Evolutionary conservation across 768 basidiomycete species (phyloP), one percentile per base, ranked within the genome.

Genomic region (Leccinum truebloodii): DNA sequence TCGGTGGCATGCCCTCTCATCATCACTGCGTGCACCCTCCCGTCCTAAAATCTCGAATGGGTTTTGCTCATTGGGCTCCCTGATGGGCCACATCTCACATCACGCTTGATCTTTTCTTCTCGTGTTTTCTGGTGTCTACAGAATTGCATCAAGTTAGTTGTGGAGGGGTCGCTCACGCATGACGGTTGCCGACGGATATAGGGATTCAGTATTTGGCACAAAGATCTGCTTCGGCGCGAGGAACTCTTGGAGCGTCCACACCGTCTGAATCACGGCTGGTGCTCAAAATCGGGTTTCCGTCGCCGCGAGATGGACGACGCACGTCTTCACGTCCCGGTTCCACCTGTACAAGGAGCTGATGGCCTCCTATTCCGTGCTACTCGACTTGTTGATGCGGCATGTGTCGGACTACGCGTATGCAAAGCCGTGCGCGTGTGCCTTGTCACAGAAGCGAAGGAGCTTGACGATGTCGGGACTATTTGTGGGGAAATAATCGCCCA

Each of bases 61-160:
- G 24, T 24, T 24, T 24, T 24, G 24, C 24, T 24, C 24, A 2
- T 24, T 24, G 24, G 24, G 24, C 24, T 37, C 37, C 7, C 37
- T 0, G 35, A 94, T 85, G 30, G 30, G 6, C 95, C 96, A 10
- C 94, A 85, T 75, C 97, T 98, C 34, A 97, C 88, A 73, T 99
- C 95, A 55, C 93, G 83, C 74, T 97, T 98, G 66, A 98, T 94
- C 78, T 95, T 98, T 30, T 89, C 91, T 75, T 98, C 96, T 54
- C 95, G 85, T 75, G 97, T 97, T 78, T 97, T 98, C 32, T 96
- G 89, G 76, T 98, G 95, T 65, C 92, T 93, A 61, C 18, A 63
- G n/a, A 13, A 53, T 20, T 6, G 22, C 26, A 50, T 50, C 35
- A 46, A 46, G 52, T 41, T 3, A 16, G 26, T 16, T 34, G 18